Conservation (phyloP, 1,139 yeast genomes). For the Saccharomyces hybrid region DNA sequence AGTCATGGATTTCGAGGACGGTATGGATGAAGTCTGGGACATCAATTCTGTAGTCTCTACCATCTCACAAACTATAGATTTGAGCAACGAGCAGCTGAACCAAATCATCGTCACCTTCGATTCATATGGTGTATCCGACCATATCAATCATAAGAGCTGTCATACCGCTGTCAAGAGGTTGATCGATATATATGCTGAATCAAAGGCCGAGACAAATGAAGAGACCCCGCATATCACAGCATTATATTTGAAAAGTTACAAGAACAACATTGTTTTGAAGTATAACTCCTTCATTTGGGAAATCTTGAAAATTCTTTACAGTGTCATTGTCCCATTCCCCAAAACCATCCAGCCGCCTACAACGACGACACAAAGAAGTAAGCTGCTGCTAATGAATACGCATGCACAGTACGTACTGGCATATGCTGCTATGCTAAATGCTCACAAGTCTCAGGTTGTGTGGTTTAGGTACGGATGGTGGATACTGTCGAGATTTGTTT, state of each 20-base stretch:
- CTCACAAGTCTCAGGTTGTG: constrained; percentile 85
- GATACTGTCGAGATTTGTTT: constrained; percentile 52
- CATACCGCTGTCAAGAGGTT: constrained; percentile 47
- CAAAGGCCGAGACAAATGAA: background rate
- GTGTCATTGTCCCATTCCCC: constrained; percentile 1
- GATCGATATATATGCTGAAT: constrained; percentile 8
- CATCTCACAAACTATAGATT: constrained; percentile 5
- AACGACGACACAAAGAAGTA: background rate
- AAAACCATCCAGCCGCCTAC: constrained; percentile 3
- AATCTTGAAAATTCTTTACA: constrained; percentile 5
- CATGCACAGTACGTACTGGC: constrained; percentile 53
- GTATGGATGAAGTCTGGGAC: constrained; percentile 69
- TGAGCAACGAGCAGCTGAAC: constrained; percentile 24
- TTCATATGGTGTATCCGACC: constrained; percentile 71
- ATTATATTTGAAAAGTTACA: constrained; percentile 9
- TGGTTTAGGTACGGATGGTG: constrained; percentile 96
- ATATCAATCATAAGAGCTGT: constrained; percentile 74
- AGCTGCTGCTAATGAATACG: constrained; percentile 16
- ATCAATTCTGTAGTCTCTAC: constrained; percentile 11
- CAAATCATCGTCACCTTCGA: constrained; percentile 74
- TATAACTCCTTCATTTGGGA: constrained; percentile 10
- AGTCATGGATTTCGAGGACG: constrained; percentile 49
- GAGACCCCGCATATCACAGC: constrained; percentile 3
- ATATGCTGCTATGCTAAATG: constrained; percentile 71
- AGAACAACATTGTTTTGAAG: constrained; percentile 8